Percentiles rank a stretch among this genome's conserved stretches.
phyloP scores from a whole-genome alignment of 2,329 filamentous ascomycete genomes.

The Alternaria gansuensis region DNA sequence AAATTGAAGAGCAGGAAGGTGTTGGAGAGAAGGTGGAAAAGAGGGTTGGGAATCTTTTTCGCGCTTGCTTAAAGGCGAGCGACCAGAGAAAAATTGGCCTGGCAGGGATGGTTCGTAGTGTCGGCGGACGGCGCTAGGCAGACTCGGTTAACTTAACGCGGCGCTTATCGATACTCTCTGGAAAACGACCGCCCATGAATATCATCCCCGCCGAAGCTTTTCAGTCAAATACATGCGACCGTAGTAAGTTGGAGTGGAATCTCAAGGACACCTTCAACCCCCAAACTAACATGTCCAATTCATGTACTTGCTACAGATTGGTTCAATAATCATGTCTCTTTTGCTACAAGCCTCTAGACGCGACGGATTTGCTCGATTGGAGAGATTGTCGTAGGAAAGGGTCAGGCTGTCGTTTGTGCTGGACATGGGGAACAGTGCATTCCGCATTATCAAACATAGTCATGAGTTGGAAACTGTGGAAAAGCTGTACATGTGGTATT shows the following conservation, averaged over 20 bases:
- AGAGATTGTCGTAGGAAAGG: background rate
- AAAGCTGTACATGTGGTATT: background rate
- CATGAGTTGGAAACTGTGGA: background rate
- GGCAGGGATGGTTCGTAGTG: slow-evolving; percentile 23
- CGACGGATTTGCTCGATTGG: background rate
- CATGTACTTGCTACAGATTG: no score
- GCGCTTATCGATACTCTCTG: slow-evolving; percentile 20
- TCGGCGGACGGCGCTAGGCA: slow-evolving; percentile 18
- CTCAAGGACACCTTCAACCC: no score
- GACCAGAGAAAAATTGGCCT: slow-evolving; percentile 26
- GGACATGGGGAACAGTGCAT: background rate
- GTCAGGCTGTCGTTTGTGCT: no score
- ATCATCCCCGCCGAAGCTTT: background rate
- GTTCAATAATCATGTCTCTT: no score
- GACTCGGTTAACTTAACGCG: slow-evolving; percentile 20
- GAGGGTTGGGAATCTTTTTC: slow-evolving; percentile 26
- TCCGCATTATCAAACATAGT: background rate
- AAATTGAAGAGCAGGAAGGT: slow-evolving; percentile 42
- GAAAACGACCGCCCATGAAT: slow-evolving; percentile 11
- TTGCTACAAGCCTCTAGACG: no score
- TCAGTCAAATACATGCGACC: no score
- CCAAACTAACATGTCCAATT: no score
- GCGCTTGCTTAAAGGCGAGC: slow-evolving; percentile 27
- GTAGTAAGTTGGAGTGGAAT: no score
- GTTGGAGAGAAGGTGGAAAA: slow-evolving; percentile 45